Evolutionary conservation across 169 alveolate species (phyloP).

Genomic region (Eimeria praecox): DNA sequence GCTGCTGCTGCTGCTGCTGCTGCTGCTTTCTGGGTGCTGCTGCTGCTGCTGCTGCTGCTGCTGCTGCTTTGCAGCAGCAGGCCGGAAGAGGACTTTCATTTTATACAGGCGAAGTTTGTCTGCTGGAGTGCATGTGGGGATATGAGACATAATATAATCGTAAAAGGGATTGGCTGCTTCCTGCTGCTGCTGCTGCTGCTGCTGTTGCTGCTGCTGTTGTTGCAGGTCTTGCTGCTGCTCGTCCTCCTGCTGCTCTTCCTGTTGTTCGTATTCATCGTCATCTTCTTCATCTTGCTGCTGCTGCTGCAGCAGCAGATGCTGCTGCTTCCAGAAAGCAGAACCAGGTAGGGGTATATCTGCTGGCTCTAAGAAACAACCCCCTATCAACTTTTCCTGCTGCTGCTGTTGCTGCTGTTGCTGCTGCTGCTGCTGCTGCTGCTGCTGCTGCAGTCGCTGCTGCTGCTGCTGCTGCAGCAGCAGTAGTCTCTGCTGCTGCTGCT

Average conservation of each 20-base stretch:
- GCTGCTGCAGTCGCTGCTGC: slow-evolving; percentile 28
- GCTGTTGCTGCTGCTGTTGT: background rate
- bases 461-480: background rate
- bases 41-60: slow-evolving; percentile 9
- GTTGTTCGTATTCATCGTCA: background rate
- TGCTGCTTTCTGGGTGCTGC: slow-evolving; percentile 5
- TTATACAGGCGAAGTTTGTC: slow-evolving; percentile 27
- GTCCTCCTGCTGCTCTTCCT: background rate
- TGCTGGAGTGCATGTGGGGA: slow-evolving; percentile 43
- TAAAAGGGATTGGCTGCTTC: background rate
- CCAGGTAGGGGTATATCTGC: slow-evolving; percentile 2
- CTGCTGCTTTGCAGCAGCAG: background rate
- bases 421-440: slow-evolving; percentile 18
- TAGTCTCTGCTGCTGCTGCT: slow-evolving; percentile 45
- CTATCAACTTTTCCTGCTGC: background rate
- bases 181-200: slow-evolving; percentile 49
- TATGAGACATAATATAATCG: background rate
- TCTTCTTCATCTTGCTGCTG: background rate
- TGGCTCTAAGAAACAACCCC: background rate
- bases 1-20: background rate
- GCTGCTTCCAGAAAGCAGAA: slow-evolving; percentile 37
- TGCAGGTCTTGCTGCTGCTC: background rate
- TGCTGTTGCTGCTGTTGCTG: background rate
- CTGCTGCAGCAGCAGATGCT: slow-evolving; percentile 2
- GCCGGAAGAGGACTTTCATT: slow-evolving; percentile 27